Conservation (phyloP, 1,284 basidiomycete genomes). For the Ceratobasidium sp. region DNA sequence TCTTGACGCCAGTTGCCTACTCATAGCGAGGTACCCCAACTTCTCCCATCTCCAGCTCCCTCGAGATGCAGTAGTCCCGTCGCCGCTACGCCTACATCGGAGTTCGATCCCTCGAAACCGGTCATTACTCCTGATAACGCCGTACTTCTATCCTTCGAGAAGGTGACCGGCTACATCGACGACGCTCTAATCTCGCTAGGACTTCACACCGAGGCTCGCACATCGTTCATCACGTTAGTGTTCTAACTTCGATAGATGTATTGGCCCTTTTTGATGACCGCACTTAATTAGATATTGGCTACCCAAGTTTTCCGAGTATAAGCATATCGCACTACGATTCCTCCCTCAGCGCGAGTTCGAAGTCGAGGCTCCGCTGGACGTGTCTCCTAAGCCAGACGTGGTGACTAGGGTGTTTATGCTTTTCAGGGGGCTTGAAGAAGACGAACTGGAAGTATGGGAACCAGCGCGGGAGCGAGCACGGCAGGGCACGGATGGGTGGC, state of each 20-base stretch:
- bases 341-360: constrained; percentile 62
- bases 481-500: no score
- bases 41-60: background rate
- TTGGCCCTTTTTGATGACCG: constrained; percentile 60
- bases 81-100: constrained; percentile 55
- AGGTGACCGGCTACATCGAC: constrained; percentile 59
- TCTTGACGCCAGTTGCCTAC: background rate
- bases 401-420: constrained; percentile 65
- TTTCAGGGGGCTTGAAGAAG: constrained; percentile 59
- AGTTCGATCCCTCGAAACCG: constrained; percentile 48
- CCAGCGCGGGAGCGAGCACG: constrained; percentile 49
- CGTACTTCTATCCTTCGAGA: constrained; percentile 54
- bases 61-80: constrained; percentile 5
- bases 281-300: constrained; percentile 59
- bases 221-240: constrained; percentile 62
- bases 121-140: constrained; percentile 52
- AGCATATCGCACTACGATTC: constrained; percentile 63
- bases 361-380: constrained; percentile 57
- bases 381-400: constrained; percentile 61
- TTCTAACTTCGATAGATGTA: constrained; percentile 51
- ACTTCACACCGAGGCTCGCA: constrained; percentile 61
- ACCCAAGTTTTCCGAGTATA: constrained; percentile 57
- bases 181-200: constrained; percentile 55
- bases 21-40: no score
- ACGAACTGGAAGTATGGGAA: constrained; percentile 52